phyloP scores from a whole-genome alignment of 2,329 filamentous ascomycete genomes.

The Aspergillus sp. region DNA sequence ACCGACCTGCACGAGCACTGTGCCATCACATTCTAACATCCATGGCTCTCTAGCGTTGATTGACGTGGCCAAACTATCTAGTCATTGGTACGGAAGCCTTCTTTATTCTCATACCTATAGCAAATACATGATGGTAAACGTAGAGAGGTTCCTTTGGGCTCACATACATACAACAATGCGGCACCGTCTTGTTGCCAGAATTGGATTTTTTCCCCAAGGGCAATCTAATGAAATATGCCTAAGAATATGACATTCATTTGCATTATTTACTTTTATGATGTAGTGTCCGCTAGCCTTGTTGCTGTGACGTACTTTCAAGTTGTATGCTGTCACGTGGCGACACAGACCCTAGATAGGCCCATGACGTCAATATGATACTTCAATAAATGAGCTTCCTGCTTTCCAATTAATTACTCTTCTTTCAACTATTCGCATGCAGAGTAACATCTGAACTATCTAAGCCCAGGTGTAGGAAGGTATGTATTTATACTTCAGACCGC shows the following conservation, averaged over 20 bases:
- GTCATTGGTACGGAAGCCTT: not conserved
- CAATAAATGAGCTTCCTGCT: not conserved
- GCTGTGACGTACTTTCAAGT: not conserved
- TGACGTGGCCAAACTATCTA: constrained; percentile 15
- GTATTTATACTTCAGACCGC: not conserved
- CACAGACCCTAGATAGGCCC: not conserved
- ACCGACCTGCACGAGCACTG: constrained; percentile 12
- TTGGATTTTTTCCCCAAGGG: too few relatives aligned
- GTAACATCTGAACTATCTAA: too few relatives aligned
- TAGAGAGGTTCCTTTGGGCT: too few relatives aligned
- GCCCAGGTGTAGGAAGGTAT: not conserved
- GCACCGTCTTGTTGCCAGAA: too few relatives aligned
- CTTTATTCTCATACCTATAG: too few relatives aligned
- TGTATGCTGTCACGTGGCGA: constrained; percentile 2
- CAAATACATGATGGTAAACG: too few relatives aligned
- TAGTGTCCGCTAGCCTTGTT: not conserved
- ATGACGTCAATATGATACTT: constrained; percentile 28
- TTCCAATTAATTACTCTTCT: not conserved
- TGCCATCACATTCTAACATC: constrained; percentile 13
- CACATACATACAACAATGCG: too few relatives aligned
- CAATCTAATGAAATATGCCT: too few relatives aligned
- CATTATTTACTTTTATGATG: not conserved
- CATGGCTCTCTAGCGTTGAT: constrained; percentile 6
- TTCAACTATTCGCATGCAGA: not conserved
- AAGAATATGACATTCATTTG: too few relatives aligned